Base-by-base conservation (phyloP, 2,329 filamentous ascomycete genomes). In the Botryotinia globosa region DNA sequence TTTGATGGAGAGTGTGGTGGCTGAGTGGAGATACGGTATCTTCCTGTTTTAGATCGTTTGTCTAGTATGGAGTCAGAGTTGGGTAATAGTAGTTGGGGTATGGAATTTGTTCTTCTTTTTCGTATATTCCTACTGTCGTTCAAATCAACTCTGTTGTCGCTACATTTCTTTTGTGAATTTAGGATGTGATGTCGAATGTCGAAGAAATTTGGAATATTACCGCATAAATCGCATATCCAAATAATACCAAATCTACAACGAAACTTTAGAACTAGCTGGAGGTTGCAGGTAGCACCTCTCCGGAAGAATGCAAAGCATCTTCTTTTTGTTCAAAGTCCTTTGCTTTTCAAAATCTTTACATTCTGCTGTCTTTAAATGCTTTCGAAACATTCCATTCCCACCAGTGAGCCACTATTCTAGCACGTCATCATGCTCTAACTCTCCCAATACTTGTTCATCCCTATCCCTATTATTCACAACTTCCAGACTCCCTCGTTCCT, bases 61-160 rank as follows among this genome's bases (percentile, higher is more conserved):
- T 3, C n/a, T 18, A n/a, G 1, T 29, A 32, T 8, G 3, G 14
- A 18, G n/a, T 18, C 6, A 54, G n/a, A 54, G 14, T 29, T 29
- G 1, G 14, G 14, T 3, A 16, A 3, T 29, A 2, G 25, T 29
- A 1, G 6, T 45, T 20, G 7, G 51, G n/a, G 51, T 4, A 18
- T 7, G 4, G 0, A 18, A 9, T 9, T 0, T 29, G n/a, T 29
- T 29, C 1, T 29, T 0, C 9, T 18, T 29, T 0, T 9, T 29
- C 14, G 3, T 29, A 18, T n/a, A 1, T 29, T 54, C 4, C 0
- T 56, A 8, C 16, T 56, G n/a, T 29, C 4, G n/a, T 18, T 9
- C 6, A 16, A 7, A 0, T 8, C 5, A 7, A 3, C 2, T 1
- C 14, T n/a, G 48, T 1, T 56, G 3, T 56, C 51, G 6, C n/a